Base-by-base conservation (phyloP, 1,284 basidiomycete species). In the Spongispora temasekensis region DNA sequence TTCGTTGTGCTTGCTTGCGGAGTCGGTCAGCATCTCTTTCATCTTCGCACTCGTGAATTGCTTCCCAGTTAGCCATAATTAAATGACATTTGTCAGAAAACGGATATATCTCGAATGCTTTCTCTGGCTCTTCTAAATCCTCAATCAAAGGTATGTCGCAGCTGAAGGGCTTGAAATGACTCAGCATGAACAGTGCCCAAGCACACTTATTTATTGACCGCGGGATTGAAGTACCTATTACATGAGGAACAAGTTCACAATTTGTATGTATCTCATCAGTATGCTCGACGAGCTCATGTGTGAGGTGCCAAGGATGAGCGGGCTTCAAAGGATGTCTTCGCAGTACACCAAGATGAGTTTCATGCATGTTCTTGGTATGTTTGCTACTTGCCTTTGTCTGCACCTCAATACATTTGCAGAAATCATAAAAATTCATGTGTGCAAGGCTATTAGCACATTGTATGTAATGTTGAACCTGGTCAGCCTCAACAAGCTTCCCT, bases 111-210 rank as follows among this genome's bases (percentile, higher is more conserved):
- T 55, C 21, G 7, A 55, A 55, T 10, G 37, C 13, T 2, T 5
- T n/a, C 13, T 13, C 17, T 19, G 6, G 15, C 7, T 32, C 25
- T 2, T 57, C 25, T 1, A 25, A 12, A 52, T 25, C 32, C 5
- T 6, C 13, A 6, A 58, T 2, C 3, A 64, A 37, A 12, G 50
- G 32, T 2, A 4, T 1, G 25, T 56, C 46, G 19, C 27, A 35
- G 34, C 55, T 58, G 19, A 72, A 75, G 0, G 74, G 70, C 17
- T 71, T 68, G 51, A 75, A 75, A 42, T 72, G 72, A 1, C 51
- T 56, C 2, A 75, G 28, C 7, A 53, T 53, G 48, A 75, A 75
- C 1, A 68, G 3, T 1, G 53, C 3, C 62, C 68, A 73, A 48
- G 32, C 32, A 15, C 9, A 35, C 21, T 4, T 12, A 17, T 64